These are phyloP conservation scores for Microcera coccophila DNA, from an alignment of 2,329 filamentous ascomycete genomes.

Conservation along the genomic window DNA sequence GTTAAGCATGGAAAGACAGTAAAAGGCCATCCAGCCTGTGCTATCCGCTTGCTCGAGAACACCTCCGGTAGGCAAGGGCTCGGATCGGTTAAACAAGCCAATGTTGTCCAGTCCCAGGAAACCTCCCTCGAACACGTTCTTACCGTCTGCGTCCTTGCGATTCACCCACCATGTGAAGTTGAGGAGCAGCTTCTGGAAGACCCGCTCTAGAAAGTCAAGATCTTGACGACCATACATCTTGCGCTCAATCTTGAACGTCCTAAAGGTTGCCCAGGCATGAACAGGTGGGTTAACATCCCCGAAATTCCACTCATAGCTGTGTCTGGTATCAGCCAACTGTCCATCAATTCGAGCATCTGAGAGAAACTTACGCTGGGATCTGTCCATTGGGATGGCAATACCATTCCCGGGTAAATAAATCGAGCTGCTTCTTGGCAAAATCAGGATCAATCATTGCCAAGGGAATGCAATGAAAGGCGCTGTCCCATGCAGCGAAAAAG, in stretches of 20 bases:
- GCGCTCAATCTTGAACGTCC: slow-evolving; percentile 96
- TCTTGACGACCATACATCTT: slow-evolving; percentile 96
- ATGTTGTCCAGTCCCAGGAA: slow-evolving; percentile 97
- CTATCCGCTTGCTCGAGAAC: slow-evolving; percentile 94
- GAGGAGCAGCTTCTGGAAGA: slow-evolving; percentile 91
- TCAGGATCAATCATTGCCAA: slow-evolving; percentile 96
- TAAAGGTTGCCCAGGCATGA: slow-evolving; percentile 92
- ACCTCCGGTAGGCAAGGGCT: slow-evolving; percentile 89
- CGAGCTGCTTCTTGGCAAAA: slow-evolving; percentile 96
- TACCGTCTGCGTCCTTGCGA: slow-evolving; percentile 87
- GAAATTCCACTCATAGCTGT: slow-evolving; percentile 88
- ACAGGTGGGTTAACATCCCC: slow-evolving; percentile 95
- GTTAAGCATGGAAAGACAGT: slow-evolving; percentile 94
- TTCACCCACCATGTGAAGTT: slow-evolving; percentile 99
- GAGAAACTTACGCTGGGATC: slow-evolving; percentile 66
- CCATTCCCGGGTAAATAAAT: slow-evolving; percentile 94
- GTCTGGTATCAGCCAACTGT: slow-evolving; percentile 10
- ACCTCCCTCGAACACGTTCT: slow-evolving; percentile 95
- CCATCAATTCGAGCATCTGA: too few relatives aligned
- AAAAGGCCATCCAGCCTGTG: slow-evolving; percentile 99
- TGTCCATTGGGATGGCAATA: slow-evolving; percentile 98
- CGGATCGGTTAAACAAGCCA: slow-evolving; percentile 93
- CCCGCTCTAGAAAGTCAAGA: slow-evolving; percentile 89
- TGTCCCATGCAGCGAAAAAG: slow-evolving; percentile 97
- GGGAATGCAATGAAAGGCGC: slow-evolving; percentile 93